Percentiles rank a stretch among this genome's conserved stretches.
Evolutionary conservation across 2,329 filamentous ascomycete genomes (phyloP).

Genomic region (Xylariaceae sp.): DNA sequence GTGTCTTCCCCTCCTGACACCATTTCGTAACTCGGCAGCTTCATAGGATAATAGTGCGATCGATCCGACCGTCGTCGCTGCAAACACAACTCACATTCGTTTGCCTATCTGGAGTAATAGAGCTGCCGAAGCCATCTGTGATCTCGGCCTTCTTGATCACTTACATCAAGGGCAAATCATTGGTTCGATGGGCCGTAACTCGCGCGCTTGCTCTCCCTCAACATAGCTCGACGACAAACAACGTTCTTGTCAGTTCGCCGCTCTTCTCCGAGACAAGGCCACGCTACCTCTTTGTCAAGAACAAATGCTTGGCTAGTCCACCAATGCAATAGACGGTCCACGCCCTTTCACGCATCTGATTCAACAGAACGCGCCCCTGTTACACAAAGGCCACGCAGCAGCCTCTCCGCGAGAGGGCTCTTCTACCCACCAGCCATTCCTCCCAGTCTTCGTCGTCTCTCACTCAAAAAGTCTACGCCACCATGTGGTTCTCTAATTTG

Average conservation of each 20-base stretch:
- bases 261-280: not conserved
- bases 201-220: too few relatives aligned
- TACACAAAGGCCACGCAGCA: slow-evolving; percentile 9
- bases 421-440: slow-evolving; percentile 6
- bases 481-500: slow-evolving; percentile 47
- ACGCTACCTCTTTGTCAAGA: slow-evolving; percentile 1
- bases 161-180: too few relatives aligned
- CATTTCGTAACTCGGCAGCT: not conserved
- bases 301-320: slow-evolving; percentile 1
- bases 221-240: too few relatives aligned
- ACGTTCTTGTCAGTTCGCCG: too few relatives aligned
- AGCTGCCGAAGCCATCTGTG: too few relatives aligned
- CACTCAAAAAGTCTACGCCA: slow-evolving; percentile 19
- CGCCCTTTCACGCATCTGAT: slow-evolving; percentile 14
- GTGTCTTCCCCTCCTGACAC: slow-evolving; percentile 1
- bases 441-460: slow-evolving; percentile 6
- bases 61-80: slow-evolving; percentile 1
- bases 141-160: too few relatives aligned
- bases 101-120: slow-evolving; percentile 9
- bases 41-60: too few relatives aligned
- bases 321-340: slow-evolving; percentile 24
- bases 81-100: slow-evolving; percentile 7
- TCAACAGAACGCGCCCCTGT: slow-evolving; percentile 18
- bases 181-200: too few relatives aligned
- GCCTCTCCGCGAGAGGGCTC: slow-evolving; percentile 11